Conservation (phyloP, 192 early-diverging fungal genomes). For the Chytriomyces hyalinus region DNA sequence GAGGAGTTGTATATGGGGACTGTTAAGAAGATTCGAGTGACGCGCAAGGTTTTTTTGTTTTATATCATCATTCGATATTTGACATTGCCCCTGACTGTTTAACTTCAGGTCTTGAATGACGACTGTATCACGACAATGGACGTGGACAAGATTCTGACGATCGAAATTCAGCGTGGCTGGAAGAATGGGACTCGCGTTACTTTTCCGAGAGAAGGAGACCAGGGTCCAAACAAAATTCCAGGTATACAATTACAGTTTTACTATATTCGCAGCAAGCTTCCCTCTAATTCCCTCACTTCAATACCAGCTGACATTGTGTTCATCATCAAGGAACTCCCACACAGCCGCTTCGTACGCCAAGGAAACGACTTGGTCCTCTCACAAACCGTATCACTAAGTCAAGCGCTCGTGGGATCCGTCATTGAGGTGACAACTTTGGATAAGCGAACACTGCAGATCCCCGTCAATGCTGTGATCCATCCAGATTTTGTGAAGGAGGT, state of each 20-base stretch:
- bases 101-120: conserved; percentile 53
- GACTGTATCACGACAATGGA: conserved; percentile 58
- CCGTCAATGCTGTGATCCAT: conserved; percentile 59
- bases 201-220: conserved; percentile 61
- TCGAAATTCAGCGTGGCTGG: conserved; percentile 54
- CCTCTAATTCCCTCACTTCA: not conserved
- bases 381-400: conserved; percentile 45
- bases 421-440: conserved; percentile 59
- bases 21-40: conserved; percentile 60
- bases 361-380: conserved; percentile 54
- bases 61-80: not conserved
- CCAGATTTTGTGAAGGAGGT: conserved; percentile 55
- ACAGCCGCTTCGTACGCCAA: conserved; percentile 51
- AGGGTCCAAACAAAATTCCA: conserved; percentile 61
- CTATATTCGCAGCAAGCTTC: not conserved
- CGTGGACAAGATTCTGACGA: conserved; percentile 54
- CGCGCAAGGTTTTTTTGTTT: conserved; percentile 46
- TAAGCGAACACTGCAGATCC: conserved; percentile 55
- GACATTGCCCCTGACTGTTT: not conserved
- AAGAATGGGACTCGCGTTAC: conserved; percentile 57
- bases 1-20: conserved; percentile 62
- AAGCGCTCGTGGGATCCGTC: conserved; percentile 54
- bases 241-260: conserved; percentile 20
- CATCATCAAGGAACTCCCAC: conserved; percentile 50
- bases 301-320: conserved; percentile 17